Evolutionary conservation across 257 asterid species (phyloP).

Genomic region (Avicennia marina): DNA sequence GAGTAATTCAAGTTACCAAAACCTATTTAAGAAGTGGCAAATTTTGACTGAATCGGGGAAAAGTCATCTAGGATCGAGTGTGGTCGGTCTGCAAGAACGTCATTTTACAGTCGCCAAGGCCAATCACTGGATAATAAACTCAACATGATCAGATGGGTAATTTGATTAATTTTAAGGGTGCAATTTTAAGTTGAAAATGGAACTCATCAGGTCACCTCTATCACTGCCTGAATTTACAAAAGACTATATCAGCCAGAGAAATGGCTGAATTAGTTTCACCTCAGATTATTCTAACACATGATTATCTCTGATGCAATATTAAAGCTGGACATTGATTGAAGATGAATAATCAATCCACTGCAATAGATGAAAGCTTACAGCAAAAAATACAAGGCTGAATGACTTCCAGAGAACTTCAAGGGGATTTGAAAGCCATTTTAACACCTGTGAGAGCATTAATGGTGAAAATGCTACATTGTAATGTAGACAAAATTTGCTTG

Average conservation of each 20-base stretch:
- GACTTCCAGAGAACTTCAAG: conserved; percentile 87
- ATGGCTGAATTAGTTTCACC: too few species aligned
- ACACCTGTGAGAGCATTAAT: conserved; percentile 37
- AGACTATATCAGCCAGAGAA: too few species aligned
- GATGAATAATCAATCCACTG: not conserved
- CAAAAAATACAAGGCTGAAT: conserved; percentile 91
- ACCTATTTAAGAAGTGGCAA: not conserved
- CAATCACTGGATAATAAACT: not conserved
- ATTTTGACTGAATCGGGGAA: not conserved
- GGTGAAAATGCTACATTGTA: not conserved
- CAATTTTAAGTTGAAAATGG: not conserved
- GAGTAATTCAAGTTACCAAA: not conserved
- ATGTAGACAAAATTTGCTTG: not conserved
- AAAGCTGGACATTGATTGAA: too few species aligned
- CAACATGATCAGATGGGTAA: not conserved
- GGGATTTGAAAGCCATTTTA: conserved; percentile 72
- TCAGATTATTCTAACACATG: too few species aligned
- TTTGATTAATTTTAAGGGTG: not conserved
- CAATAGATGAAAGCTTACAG: conserved; percentile 61
- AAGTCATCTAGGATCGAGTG: not conserved
- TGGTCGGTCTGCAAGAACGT: not conserved
- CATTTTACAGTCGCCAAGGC: not conserved
- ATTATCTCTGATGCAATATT: too few species aligned
- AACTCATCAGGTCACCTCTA: too few species aligned
- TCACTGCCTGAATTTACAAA: too few species aligned